phyloP scores from a whole-genome alignment of 768 basidiomycete genomes.

The Saitozyma podzolica region DNA sequence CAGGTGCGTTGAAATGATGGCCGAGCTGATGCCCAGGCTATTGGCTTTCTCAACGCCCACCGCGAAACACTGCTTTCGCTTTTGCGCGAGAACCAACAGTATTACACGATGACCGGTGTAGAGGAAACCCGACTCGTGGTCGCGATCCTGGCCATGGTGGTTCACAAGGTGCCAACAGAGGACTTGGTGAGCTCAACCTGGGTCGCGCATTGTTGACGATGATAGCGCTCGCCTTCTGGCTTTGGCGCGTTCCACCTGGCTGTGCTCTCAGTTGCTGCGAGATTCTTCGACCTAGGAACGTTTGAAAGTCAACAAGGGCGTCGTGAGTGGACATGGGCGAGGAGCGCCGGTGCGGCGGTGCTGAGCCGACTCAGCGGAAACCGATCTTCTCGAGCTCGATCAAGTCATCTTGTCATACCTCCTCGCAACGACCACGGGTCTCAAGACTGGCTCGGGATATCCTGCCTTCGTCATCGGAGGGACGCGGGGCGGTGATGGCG shows the following conservation, averaged over 20 bases:
- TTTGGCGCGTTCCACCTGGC: slow-evolving; percentile 84
- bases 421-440: slow-evolving; percentile 27
- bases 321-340: slow-evolving; percentile 62
- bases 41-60: slow-evolving; percentile 79
- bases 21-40: slow-evolving; percentile 58
- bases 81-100: slow-evolving; percentile 70
- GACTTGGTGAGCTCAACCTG: slow-evolving; percentile 65
- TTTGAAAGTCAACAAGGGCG: slow-evolving; percentile 17
- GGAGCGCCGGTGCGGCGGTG: slow-evolving; percentile 52
- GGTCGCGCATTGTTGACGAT: neutral
- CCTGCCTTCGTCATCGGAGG: slow-evolving; percentile 45
- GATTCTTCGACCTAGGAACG: slow-evolving; percentile 61
- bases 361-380: slow-evolving; percentile 22
- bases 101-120: slow-evolving; percentile 65
- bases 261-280: slow-evolving; percentile 71
- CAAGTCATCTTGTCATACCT: slow-evolving; percentile 40
- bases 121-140: slow-evolving; percentile 80
- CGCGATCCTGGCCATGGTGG: slow-evolving; percentile 66
- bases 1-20: slow-evolving; percentile 24
- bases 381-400: slow-evolving; percentile 25
- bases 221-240: slow-evolving; percentile 57
- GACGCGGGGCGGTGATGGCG: slow-evolving; percentile 14
- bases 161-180: slow-evolving; percentile 70
- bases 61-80: slow-evolving; percentile 79
- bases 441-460: slow-evolving; percentile 33